Base-by-base conservation (phyloP, 2,329 filamentous ascomycete genomes). In the Cladophialophora psammophila region DNA sequence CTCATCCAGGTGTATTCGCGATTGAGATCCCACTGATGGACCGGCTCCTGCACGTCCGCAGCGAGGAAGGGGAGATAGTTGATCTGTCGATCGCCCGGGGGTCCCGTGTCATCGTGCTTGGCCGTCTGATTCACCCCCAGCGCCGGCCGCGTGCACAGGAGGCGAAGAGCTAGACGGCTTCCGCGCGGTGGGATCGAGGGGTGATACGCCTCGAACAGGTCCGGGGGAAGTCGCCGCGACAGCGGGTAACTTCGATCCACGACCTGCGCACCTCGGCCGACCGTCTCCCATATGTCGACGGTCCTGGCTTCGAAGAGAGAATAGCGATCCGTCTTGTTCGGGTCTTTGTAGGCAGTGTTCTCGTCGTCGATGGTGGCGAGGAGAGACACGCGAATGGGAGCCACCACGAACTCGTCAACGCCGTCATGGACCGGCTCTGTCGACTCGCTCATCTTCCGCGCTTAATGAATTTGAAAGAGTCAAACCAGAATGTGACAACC, bases 291-390 rank as follows among this genome's bases (percentile, higher is more conserved):
- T 18, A 67, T 64, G 36, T 67, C 65, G 31, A 67, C 38, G 18
- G 65, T 67, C 45, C 50, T 45, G 26, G 65, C 53, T 32, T 67
- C 60, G 36, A 63, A 60, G 34, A 67, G 60, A n/a, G 65, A 67
- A 36, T 59, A 35, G 1, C 60, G 54, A 40, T 64, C 65, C 15
- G 12, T 10, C 50, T 67, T 67, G 10, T 63, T 45, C 9, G 53
- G 65, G 55, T 67, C 65, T 5, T 58, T 56, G 38, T 63, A 67
- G 38, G 65, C 60, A 5, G 60, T 64, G 18, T 64, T 15, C 45
- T 67, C 65, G 36, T 67, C 65, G 32, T 59, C 61, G 42, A 64
- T 64, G 18, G 60, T 67, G 7, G 64, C 64, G 13, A 62, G 54
- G 13, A 67, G 60, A 13, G 64, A 63, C 32, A 60, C 54, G 7